Percentiles rank a stretch among this genome's conserved stretches.
These are phyloP conservation scores for Cryptococcus floricola DNA, from an alignment of 1,284 basidiomycete species.

Conservation along the genomic window DNA sequence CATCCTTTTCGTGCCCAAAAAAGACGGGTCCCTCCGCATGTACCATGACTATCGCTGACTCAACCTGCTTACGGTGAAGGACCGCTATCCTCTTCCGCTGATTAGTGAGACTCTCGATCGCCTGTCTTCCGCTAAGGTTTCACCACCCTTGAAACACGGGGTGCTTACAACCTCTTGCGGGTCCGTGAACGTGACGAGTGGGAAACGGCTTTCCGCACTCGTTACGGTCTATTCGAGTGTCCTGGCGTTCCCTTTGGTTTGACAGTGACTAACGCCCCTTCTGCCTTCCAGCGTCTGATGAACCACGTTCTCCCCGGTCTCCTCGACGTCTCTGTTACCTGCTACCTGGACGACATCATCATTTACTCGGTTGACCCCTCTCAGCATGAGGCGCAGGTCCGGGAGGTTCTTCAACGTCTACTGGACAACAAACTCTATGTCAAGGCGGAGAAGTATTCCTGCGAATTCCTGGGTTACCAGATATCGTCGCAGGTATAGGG, in stretches of 20 bases:
- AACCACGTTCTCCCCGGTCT: conserved; percentile 33
- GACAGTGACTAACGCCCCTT: conserved; percentile 50
- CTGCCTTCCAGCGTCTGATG: conserved; percentile 44
- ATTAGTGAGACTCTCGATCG: conserved; percentile 30
- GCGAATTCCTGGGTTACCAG: no score
- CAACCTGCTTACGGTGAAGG: neutral
- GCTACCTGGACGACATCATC: conserved; percentile 47
- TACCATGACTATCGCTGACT: neutral
- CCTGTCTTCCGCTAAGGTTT: conserved; percentile 34
- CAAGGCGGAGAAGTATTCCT: no score
- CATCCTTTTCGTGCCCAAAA: neutral
- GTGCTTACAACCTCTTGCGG: conserved; percentile 35
- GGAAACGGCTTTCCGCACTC: conserved; percentile 31
- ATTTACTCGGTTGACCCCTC: conserved; percentile 21
- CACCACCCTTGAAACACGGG: conserved; percentile 37
- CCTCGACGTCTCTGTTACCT: conserved; percentile 32
- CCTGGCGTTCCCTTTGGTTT: conserved; percentile 51
- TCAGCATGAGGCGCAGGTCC: no score
- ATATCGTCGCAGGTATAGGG: no score
- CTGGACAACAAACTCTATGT: no score
- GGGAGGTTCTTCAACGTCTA: no score
- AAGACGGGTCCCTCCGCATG: neutral
- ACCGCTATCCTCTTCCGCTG: conserved; percentile 13
- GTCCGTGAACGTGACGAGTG: conserved; percentile 32
- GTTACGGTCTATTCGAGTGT: conserved; percentile 48